Evolutionary conservation across 495 filamentous ascomycete species (phyloP), one percentile per base, ranked within the genome.

Genomic region (Hypoxylon cercidicola): DNA sequence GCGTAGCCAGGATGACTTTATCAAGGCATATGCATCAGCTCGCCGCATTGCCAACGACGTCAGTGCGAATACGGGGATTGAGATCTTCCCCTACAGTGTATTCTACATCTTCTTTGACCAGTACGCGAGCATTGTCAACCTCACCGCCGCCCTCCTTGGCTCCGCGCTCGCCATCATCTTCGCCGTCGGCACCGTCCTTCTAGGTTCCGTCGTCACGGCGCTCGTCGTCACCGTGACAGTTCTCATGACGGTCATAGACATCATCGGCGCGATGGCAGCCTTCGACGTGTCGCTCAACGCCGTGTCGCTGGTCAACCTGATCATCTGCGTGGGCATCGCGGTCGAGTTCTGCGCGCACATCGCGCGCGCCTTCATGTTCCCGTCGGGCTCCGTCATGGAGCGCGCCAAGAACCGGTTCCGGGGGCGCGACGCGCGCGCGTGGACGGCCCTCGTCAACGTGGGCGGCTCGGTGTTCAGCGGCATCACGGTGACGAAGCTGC

Each of bases 71-170:
- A 90, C 92, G 11, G 82, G 84, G 8, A 86, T 92, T 43, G 83
- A 89, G 20, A 87, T 98, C 50, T 99, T 98, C 83, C 93, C 95
- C 0, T 99, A 99, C 75, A 92, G 89, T 40, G 89, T 97, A 66
- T 93, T 95, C 73, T 99, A 99, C 79, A 93, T 99, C 68, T 99
- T 97, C 84, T 98, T 99, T 73, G 94, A 99, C 78, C 95, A 97
- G 72, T 99, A 99, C 74, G 83, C 90, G 1, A 84, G 85, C 56
- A 97, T 99, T 64, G 87, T 95, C 30, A 81, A 78, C 21, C 84
- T 97, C 4, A 91, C 95, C 0, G 87, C 84, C 4, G 84, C 89
- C 0, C 85, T 99, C 7, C 82, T 99, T 53, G 88, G 92, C 34
- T 89, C 90, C 4, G 95, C 92, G 0, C 80, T 97, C 18, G 91